Evolutionary conservation across 202 grass and related monocot species (phyloP).

Genomic region (Thinopyrum obtusiflorum): DNA sequence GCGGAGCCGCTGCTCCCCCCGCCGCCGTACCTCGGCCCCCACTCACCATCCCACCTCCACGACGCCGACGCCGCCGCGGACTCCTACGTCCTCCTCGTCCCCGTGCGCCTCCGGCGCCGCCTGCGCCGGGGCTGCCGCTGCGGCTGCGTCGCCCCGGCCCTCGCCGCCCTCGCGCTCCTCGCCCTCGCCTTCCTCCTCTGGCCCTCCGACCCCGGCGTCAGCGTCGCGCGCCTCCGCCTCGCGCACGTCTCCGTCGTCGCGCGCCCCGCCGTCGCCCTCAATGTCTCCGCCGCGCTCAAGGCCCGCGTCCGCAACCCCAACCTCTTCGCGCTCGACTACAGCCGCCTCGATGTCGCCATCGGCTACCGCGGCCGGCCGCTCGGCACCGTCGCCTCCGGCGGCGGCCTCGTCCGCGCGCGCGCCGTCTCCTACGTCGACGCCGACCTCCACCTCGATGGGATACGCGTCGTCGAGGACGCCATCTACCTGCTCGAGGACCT

Average conservation of each 20-base stretch:
- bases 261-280: constrained; percentile 55
- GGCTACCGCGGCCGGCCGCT: constrained; percentile 60
- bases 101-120: constrained; percentile 50
- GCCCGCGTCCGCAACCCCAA: constrained; percentile 68
- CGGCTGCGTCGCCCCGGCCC: constrained; percentile 23
- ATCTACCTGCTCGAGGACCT: constrained; percentile 90
- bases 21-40: constrained; percentile 15
- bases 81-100: constrained; percentile 59
- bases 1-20: constrained; percentile 41
- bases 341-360: constrained; percentile 51
- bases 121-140: constrained; percentile 30
- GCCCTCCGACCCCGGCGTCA: constrained; percentile 63
- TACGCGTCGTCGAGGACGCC: constrained; percentile 67
- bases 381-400: constrained; percentile 55
- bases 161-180: constrained; percentile 27
- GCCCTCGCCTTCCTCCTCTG: constrained; percentile 57
- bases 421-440: constrained; percentile 75
- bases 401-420: constrained; percentile 53
- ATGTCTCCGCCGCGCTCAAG: constrained; percentile 54
- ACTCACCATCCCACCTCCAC: background rate
- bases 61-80: background rate
- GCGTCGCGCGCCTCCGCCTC: constrained; percentile 62
- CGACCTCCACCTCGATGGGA: constrained; percentile 56
- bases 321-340: constrained; percentile 70
- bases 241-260: constrained; percentile 51